These are phyloP conservation scores for Solanum hybrid DNA, from an alignment of 305 asterid genomes.

Conservation along the genomic window DNA sequence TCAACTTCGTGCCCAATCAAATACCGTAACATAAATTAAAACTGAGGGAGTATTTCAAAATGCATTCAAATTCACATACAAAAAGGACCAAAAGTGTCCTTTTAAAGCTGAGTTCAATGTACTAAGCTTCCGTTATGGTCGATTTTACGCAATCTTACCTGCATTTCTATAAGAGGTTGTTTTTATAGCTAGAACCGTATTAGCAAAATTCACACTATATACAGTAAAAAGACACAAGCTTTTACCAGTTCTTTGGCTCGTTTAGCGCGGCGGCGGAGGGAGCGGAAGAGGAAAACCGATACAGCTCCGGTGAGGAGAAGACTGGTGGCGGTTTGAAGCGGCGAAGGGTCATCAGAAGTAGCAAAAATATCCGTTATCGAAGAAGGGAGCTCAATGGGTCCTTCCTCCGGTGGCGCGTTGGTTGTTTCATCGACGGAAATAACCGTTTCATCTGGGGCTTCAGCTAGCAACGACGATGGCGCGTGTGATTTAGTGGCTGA, in stretches of 20 bases:
- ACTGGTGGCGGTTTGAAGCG: constrained; percentile 61
- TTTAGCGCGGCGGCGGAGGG: constrained; percentile 77
- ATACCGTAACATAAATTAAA: background rate
- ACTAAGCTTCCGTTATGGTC: background rate
- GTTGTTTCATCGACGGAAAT: background rate
- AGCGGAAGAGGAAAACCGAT: constrained; percentile 57
- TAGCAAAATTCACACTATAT: background rate
- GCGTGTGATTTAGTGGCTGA: constrained; percentile 18
- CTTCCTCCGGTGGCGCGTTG: constrained; percentile 21
- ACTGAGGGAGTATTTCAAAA: background rate
- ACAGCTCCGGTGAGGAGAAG: constrained; percentile 73
- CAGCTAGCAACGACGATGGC: constrained; percentile 29
- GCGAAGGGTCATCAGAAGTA: constrained; percentile 30
- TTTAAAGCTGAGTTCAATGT: background rate
- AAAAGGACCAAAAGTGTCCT: background rate
- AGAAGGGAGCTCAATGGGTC: constrained; percentile 47
- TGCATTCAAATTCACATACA: background rate
- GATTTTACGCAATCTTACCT: background rate
- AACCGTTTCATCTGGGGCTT: constrained; percentile 31
- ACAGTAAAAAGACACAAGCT: background rate
- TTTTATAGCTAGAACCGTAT: background rate
- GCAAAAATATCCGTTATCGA: constrained; percentile 38
- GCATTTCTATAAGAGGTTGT: background rate
- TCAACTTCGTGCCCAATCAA: background rate
- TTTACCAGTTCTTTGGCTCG: constrained; percentile 63